A percentile compares a stretch with the other conserved stretches of the same genome.
These are phyloP conservation scores for Salvia miltiorrhiza DNA, from an alignment of 257 asterid genomes.

Conservation along the genomic window DNA sequence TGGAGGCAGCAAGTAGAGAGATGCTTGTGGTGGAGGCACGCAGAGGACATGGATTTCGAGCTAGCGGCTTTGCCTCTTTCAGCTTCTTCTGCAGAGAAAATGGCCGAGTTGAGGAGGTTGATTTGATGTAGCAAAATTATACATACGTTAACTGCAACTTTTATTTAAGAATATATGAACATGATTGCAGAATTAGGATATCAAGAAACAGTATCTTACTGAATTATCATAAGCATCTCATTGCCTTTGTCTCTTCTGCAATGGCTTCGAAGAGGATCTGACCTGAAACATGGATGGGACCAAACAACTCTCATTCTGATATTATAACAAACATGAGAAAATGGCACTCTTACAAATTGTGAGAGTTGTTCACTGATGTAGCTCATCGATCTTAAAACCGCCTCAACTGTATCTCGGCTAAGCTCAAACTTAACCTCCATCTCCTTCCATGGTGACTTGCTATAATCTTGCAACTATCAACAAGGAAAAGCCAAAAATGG, in stretches of 20 bases:
- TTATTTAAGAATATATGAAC: not conserved
- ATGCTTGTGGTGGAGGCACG: not conserved
- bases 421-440: slow-evolving; percentile 46
- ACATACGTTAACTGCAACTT: not conserved
- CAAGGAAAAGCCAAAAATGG: slow-evolving; percentile 2
- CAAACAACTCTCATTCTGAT: too few species aligned
- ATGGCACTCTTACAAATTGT: slow-evolving; percentile 23
- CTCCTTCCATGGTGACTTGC: slow-evolving; percentile 33
- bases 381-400: slow-evolving; percentile 42
- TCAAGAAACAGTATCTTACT: too few species aligned
- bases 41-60: slow-evolving; percentile 24
- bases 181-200: not conserved
- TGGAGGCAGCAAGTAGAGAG: not conserved
- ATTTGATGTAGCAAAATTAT: not conserved
- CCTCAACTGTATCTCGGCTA: slow-evolving; percentile 40
- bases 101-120: too few species aligned
- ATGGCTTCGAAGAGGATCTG: slow-evolving; percentile 21
- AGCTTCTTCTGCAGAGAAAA: not conserved
- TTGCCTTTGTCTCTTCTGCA: slow-evolving; percentile 28
- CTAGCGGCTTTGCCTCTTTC: not conserved
- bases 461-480: slow-evolving; percentile 41
- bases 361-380: slow-evolving; percentile 37
- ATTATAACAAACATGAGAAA: not conserved
- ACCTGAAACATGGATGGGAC: slow-evolving; percentile 22
- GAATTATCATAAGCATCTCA: not conserved